Evolutionary conservation across 1,284 basidiomycete species (phyloP), one percentile per base, ranked within the genome.

Genomic region (Apiotrichum veenhuisii): DNA sequence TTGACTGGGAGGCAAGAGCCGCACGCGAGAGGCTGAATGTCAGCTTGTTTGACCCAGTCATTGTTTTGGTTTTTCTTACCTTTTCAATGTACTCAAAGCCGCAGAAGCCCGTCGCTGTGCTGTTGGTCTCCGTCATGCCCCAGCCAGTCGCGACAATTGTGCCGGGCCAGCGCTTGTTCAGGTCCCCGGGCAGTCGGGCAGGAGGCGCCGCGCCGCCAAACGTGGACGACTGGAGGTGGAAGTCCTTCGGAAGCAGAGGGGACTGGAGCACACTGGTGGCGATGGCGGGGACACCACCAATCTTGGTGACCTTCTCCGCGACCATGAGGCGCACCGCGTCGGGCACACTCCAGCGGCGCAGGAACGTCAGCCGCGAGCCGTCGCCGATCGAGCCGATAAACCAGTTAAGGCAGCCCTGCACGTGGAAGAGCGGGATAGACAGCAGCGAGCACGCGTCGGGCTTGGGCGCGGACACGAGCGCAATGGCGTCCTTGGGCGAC

Each of bases 201-300:
- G 69, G 68, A 0, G 72, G 68, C 5, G 71, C 65, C 0, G 73
- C 73, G 23, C 73, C 73, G 11, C 73, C 73, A 41, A 71, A 75
- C 47, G 72, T 67, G 9, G 69, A 64, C 10, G 65, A 66, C 20
- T 69, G 66, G 43, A 73, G 65, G 4, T 58, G 37, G 23, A 51
- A 60, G 17, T 64, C 57, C 25, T 62, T 58, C 2, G 66, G 68
- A 5, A 75, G 52, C 22, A 63, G 61, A 0, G 72, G 63, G 1
- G 64, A 67, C 41, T 72, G 67, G 12, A 73, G 47, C 17, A 75
- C 65, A 2, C 69, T 55, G 15, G 58, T 62, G 3, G 67, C 69
- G n/a, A 75, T 69, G 5, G 73, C 66, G 5, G 73, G 72, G 0
- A 75, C 73, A 1, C 73, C 73, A 41, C 73, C 73, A 26, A 73